phyloP scores from a whole-genome alignment of 306 rosid species.

The Senna siamea region DNA sequence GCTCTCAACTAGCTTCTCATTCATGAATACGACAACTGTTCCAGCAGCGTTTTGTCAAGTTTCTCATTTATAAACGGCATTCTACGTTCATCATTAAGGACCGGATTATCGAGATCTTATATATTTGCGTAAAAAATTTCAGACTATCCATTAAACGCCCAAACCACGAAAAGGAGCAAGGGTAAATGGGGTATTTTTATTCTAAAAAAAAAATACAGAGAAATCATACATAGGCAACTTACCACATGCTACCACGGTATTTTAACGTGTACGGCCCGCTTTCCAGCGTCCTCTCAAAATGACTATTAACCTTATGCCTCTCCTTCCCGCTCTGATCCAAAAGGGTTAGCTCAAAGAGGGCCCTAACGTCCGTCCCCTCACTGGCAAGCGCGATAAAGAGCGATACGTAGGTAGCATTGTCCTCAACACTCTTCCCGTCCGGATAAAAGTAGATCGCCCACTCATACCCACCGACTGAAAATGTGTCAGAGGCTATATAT shows the following conservation, averaged over 20 bases:
- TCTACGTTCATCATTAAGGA: background rate
- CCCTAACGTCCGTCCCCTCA: slow-evolving; percentile 87
- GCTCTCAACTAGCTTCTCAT: background rate
- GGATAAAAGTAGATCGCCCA: slow-evolving; percentile 96
- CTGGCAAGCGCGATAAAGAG: slow-evolving; percentile 89
- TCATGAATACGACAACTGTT: background rate
- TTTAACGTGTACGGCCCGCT: slow-evolving; percentile 90
- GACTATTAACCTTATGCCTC: slow-evolving; percentile 93
- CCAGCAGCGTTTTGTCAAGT: background rate
- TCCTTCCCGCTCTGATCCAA: slow-evolving; percentile 92
- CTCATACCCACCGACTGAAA: slow-evolving; percentile 81
- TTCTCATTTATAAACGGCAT: background rate
- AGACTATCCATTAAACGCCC: background rate
- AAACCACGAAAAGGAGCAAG: background rate
- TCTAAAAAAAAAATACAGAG: no score
- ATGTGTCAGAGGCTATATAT: slow-evolving; percentile 72
- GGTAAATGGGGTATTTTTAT: background rate
- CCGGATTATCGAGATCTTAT: background rate
- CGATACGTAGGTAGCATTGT: slow-evolving; percentile 79
- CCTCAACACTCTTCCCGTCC: slow-evolving; percentile 86
- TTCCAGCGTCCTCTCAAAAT: slow-evolving; percentile 83
- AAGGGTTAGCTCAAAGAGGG: slow-evolving; percentile 83
- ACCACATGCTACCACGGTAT: slow-evolving; percentile 98
- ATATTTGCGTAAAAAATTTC: no score
- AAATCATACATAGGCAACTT: slow-evolving; percentile 32